A percentile compares a stretch with the other conserved stretches of the same genome.
Evolutionary conservation across 106 monocot genomes (phyloP).

Genomic region (Dendrobium nobile): DNA sequence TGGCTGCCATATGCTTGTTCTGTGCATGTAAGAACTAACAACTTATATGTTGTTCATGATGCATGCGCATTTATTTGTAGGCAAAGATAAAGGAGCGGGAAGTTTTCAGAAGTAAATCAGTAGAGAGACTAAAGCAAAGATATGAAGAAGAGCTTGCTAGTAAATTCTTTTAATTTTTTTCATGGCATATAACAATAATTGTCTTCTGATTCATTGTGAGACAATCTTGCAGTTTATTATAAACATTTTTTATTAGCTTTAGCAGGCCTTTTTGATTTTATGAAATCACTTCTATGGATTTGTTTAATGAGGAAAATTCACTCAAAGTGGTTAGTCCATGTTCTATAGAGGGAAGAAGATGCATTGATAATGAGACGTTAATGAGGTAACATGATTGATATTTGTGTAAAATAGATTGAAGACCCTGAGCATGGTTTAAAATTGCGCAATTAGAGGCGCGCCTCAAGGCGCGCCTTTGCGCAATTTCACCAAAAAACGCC

Average conservation of each 20-base stretch:
- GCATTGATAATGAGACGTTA: too few species aligned
- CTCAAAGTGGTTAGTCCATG: too few species aligned
- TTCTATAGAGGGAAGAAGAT: too few species aligned
- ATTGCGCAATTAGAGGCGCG: too few species aligned
- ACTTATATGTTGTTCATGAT: not conserved
- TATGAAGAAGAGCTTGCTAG: slow-evolving; percentile 60
- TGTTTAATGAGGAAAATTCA: too few species aligned
- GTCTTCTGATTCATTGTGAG: not conserved
- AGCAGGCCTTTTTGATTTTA: not conserved
- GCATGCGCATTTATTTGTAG: slow-evolving; percentile 19
- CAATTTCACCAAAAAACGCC: too few species aligned
- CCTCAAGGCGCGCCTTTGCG: too few species aligned
- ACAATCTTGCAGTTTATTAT: too few species aligned
- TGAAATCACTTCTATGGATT: too few species aligned
- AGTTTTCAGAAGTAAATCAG: slow-evolving; percentile 33
- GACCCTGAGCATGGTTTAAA: too few species aligned
- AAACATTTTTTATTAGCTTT: not conserved
- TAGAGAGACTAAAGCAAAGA: slow-evolving; percentile 45
- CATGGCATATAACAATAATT: not conserved
- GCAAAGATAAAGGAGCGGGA: slow-evolving; percentile 64
- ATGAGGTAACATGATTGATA: too few species aligned
- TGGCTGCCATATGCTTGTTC: not conserved
- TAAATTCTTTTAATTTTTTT: slow-evolving; percentile 29
- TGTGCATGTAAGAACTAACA: not conserved
- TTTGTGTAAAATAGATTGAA: too few species aligned